Evolutionary conservation across 2,329 filamentous ascomycete species (phyloP).

Genomic region (Beauveria caledonica): DNA sequence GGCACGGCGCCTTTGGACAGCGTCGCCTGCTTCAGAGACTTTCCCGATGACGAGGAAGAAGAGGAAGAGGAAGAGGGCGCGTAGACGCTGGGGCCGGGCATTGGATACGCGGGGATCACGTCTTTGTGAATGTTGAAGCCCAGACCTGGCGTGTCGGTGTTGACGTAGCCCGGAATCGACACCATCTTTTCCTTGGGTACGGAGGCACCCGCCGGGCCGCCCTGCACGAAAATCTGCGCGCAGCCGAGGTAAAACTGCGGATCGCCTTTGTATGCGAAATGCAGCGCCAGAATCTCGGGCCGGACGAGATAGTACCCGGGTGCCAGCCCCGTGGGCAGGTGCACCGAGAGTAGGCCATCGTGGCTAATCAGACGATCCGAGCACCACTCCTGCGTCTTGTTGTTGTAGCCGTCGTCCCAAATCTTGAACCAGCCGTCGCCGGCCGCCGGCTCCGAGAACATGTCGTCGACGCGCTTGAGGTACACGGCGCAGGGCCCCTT

Average conservation of each 20-base stretch:
- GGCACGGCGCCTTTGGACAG: constrained; percentile 43
- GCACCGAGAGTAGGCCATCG: constrained; percentile 54
- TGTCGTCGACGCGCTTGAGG: constrained; percentile 58
- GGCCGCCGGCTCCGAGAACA: constrained; percentile 40
- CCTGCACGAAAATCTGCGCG: constrained; percentile 58
- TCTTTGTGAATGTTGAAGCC: constrained; percentile 56
- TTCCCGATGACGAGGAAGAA: background rate
- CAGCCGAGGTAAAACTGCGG: constrained; percentile 71
- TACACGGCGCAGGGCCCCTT: constrained; percentile 67
- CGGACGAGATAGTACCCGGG: constrained; percentile 64
- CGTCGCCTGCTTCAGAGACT: constrained; percentile 13
- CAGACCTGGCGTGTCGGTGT: constrained; percentile 44
- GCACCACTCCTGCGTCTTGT: constrained; percentile 52
- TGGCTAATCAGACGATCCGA: constrained; percentile 59
- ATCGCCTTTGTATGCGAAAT: constrained; percentile 48
- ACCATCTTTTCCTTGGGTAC: constrained; percentile 44
- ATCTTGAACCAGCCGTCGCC: constrained; percentile 74
- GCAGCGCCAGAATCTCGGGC: constrained; percentile 61
- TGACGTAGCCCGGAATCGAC: constrained; percentile 59
- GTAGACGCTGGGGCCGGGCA: constrained; percentile 46
- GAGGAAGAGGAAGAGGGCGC: constrained; percentile 16
- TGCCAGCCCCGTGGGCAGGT: constrained; percentile 52
- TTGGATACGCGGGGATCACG: constrained; percentile 40
- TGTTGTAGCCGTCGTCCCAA: constrained; percentile 60
- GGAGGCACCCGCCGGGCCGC: constrained; percentile 34